A percentile compares a stretch with the other conserved stretches of the same genome.
These are phyloP conservation scores for Circinella minor DNA, from an alignment of 371 early-diverging fungal genomes.

Conservation along the genomic window DNA sequence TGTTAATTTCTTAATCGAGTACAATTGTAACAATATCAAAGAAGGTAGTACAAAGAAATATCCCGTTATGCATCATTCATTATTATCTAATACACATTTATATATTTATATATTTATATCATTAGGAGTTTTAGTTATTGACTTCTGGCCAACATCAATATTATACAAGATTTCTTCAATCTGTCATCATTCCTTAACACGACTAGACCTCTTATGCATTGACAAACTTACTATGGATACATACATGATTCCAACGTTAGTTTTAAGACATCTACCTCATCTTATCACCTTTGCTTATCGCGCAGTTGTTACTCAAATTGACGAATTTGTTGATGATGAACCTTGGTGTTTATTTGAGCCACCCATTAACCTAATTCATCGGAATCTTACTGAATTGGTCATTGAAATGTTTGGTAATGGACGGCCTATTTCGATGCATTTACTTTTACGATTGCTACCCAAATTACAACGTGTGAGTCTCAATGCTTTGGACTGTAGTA, in stretches of 20 bases:
- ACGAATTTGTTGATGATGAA: not conserved
- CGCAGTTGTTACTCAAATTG: not conserved
- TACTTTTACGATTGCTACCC: not conserved
- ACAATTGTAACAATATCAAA: not conserved
- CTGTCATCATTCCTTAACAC: not conserved
- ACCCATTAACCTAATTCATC: not conserved
- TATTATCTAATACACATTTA: no score
- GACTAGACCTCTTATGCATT: not conserved
- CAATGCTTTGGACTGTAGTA: not conserved
- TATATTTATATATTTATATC: not conserved
- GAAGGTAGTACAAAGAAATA: not conserved
- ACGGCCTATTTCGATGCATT: not conserved
- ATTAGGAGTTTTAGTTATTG: not conserved
- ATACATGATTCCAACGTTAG: not conserved
- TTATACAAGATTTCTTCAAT: not conserved
- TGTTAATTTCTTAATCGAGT: not conserved
- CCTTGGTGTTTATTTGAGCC: conserved; percentile 3
- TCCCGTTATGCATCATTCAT: no score
- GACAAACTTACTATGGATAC: conserved; percentile 6
- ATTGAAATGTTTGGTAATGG: conserved; percentile 6
- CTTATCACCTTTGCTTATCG: not conserved
- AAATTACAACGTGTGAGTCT: not conserved
- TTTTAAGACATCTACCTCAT: not conserved
- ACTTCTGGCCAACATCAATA: conserved; percentile 1
- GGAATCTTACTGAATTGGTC: not conserved